These are phyloP conservation scores for Fulvia fulva DNA, from an alignment of 2,329 filamentous ascomycete genomes.

Conservation along the genomic window DNA sequence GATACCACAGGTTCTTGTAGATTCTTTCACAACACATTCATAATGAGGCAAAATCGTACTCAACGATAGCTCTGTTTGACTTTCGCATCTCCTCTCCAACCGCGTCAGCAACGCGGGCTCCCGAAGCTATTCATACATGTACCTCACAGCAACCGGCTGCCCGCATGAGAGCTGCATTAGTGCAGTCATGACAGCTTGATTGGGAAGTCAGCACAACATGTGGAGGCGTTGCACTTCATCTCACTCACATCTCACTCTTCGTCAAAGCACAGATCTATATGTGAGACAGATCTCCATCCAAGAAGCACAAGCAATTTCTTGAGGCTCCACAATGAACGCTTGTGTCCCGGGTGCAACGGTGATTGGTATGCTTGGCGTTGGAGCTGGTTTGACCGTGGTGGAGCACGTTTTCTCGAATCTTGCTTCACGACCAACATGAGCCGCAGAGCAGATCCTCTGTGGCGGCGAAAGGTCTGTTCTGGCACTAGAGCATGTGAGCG, in stretches of 20 bases:
- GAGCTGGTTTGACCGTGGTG: neutral
- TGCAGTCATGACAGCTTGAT: neutral
- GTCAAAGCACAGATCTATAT: no score
- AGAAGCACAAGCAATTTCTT: neutral
- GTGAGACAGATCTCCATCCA: no score
- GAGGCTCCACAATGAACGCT: neutral
- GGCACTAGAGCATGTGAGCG: neutral
- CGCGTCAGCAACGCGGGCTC: neutral
- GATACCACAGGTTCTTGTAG: neutral
- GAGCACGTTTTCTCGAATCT: neutral
- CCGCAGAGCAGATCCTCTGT: neutral
- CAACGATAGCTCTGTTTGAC: neutral
- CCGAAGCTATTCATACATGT: no score
- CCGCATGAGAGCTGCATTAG: neutral
- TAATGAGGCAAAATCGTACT: neutral
- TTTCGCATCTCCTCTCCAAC: neutral
- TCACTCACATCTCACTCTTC: neutral
- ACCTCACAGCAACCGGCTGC: neutral
- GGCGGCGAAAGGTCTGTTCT: neutral
- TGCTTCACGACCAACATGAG: neutral
- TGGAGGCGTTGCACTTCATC: neutral
- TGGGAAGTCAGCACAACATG: neutral
- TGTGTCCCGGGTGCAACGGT: neutral
- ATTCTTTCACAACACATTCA: neutral
- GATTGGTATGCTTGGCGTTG: conserved; percentile 1